These are phyloP conservation scores for Sporodiniella umbellata DNA, from an alignment of 371 early-diverging fungal species.

Conservation along the genomic window DNA sequence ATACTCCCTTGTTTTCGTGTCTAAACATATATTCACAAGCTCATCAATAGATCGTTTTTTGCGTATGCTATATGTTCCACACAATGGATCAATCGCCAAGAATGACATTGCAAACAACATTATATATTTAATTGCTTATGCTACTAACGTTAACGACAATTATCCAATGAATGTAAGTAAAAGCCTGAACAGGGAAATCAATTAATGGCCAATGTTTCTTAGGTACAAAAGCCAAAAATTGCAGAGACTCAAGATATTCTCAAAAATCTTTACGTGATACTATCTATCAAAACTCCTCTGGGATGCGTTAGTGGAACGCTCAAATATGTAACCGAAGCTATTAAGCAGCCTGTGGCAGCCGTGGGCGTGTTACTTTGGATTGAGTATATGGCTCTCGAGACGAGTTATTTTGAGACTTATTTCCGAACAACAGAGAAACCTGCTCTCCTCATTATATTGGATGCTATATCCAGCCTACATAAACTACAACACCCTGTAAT, in stretches of 20 bases:
- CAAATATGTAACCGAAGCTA: slow-evolving; percentile 24
- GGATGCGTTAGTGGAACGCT: slow-evolving; percentile 25
- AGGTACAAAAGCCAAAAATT: slow-evolving; percentile 19
- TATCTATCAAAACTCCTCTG: slow-evolving; percentile 20
- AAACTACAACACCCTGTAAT: slow-evolving; percentile 62
- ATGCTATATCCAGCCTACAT: slow-evolving; percentile 67
- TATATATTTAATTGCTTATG: slow-evolving; percentile 60
- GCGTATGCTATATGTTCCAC: slow-evolving; percentile 46
- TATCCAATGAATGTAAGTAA: slow-evolving; percentile 16
- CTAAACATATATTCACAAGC: too few relatives aligned
- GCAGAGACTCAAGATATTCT: slow-evolving; percentile 8
- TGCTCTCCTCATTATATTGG: slow-evolving; percentile 55
- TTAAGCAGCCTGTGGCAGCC: slow-evolving; percentile 47
- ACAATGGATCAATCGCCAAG: slow-evolving; percentile 35
- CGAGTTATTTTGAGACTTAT: slow-evolving; percentile 64
- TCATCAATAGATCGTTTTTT: slow-evolving; percentile 18
- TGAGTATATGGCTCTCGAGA: slow-evolving; percentile 56
- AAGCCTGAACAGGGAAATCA: neutral
- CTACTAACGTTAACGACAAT: slow-evolving; percentile 46
- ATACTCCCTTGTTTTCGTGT: too few relatives aligned
- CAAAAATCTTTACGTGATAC: slow-evolving; percentile 13
- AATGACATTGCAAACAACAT: slow-evolving; percentile 57
- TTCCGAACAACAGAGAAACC: slow-evolving; percentile 62
- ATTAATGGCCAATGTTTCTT: neutral
- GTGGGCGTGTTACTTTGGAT: slow-evolving; percentile 64